Conservation (phyloP, 1,139 yeast genomes). For the Saccharomyces hybrid region DNA sequence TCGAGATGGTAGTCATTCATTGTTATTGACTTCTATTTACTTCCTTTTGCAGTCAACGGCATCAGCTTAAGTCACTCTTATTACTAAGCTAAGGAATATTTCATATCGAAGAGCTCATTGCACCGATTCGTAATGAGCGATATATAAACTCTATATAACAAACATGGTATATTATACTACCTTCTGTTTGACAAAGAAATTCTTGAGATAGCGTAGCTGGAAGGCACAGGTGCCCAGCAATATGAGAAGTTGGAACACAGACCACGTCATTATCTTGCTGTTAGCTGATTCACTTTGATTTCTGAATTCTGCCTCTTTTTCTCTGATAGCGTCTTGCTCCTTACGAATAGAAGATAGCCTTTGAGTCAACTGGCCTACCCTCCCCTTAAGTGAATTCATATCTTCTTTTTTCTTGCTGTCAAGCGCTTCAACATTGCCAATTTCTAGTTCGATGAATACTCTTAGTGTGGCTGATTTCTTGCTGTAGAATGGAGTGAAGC, state of each 20-base stretch:
- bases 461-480: conserved; percentile 36
- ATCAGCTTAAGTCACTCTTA: not conserved
- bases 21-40: not conserved
- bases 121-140: not conserved
- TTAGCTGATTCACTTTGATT: conserved; percentile 49
- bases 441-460: conserved; percentile 41
- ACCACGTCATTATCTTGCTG: conserved; percentile 46
- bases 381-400: conserved; percentile 36
- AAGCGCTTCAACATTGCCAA: conserved; percentile 40
- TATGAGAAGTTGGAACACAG: conserved; percentile 42
- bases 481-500: conserved; percentile 47
- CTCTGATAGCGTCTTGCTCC: conserved; percentile 46
- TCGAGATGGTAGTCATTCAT: not conserved
- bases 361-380: conserved; percentile 39
- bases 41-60: not conserved
- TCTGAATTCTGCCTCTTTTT: conserved; percentile 47
- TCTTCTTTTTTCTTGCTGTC: conserved; percentile 42
- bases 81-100: not conserved
- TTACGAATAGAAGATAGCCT: conserved; percentile 43
- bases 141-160: not conserved
- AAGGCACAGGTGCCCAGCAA: conserved; percentile 46
- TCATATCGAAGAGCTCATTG: not conserved
- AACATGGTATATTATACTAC: conserved; percentile 33
- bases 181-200: conserved; percentile 57
- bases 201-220: conserved; percentile 52